These are phyloP conservation scores for Naegleria lovaniensis DNA, from an alignment of 208 protist species.

Conservation along the genomic window DNA sequence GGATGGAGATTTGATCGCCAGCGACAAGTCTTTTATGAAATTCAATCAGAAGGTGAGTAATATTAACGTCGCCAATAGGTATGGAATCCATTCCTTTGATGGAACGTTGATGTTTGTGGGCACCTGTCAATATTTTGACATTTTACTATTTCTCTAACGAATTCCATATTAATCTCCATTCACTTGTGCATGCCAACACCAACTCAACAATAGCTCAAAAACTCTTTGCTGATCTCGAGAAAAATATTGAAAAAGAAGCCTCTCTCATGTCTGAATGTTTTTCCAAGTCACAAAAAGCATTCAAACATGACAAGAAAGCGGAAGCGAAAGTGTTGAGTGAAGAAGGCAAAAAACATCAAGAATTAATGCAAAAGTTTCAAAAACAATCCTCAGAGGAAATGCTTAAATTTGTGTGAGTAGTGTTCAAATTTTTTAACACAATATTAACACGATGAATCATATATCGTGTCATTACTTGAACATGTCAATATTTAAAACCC, in stretches of 20 bases:
- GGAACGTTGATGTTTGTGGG: background rate
- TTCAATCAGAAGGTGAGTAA: background rate
- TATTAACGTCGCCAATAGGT: no score
- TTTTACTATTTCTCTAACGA: no score
- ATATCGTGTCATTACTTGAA: no score
- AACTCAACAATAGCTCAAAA: background rate
- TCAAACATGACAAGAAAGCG: background rate
- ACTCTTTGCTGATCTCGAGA: background rate
- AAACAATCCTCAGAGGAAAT: background rate
- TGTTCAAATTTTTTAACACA: no score
- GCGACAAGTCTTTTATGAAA: background rate
- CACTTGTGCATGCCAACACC: no score
- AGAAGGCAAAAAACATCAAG: conserved; percentile 1
- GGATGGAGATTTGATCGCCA: background rate
- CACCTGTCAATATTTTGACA: no score
- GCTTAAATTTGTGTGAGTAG: background rate
- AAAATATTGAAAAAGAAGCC: background rate
- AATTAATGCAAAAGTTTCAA: background rate
- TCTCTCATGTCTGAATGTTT: background rate
- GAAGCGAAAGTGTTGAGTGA: background rate
- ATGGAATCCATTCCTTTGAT: no score
- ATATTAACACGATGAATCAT: no score
- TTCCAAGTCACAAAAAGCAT: background rate
- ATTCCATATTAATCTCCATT: no score
- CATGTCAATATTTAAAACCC: no score